Conservation (phyloP, 225 moss, liverwort and hornwort genomes). For the Bryoerythrophyllum caledonicum region DNA sequence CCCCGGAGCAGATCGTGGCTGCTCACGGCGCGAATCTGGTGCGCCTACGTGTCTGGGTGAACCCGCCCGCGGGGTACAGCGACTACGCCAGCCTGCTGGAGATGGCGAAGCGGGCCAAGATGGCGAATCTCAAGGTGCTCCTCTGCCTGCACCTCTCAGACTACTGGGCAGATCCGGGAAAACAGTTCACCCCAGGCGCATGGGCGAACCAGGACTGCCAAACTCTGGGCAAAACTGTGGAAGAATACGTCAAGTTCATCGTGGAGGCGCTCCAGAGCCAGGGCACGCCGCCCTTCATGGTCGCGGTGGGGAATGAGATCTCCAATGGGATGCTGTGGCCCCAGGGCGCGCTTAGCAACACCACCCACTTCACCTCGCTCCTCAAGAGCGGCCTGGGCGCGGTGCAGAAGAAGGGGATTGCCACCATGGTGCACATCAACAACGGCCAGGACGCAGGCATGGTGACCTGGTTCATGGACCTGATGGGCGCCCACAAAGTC, state of each 20-base stretch:
- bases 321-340: conserved; percentile 62
- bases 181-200: conserved; percentile 55
- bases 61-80: conserved; percentile 53
- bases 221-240: conserved; percentile 36
- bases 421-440: conserved; percentile 64
- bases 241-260: conserved; percentile 30
- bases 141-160: conserved; percentile 62
- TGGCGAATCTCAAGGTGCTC: conserved; percentile 47
- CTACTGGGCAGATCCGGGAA: conserved; percentile 61
- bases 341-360: conserved; percentile 37
- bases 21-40: conserved; percentile 57
- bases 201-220: conserved; percentile 45
- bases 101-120: conserved; percentile 50
- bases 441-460: conserved; percentile 56
- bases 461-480: conserved; percentile 62
- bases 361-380: conserved; percentile 42
- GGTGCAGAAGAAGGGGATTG: conserved; percentile 44
- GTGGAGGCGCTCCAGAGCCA: conserved; percentile 43
- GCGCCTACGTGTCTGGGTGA: conserved; percentile 61
- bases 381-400: conserved; percentile 42
- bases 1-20: conserved; percentile 49
- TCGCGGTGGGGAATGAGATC: conserved; percentile 57
- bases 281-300: conserved; percentile 54
- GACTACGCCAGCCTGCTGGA: conserved; percentile 50
- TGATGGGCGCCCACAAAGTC: conserved; percentile 42